Percentiles rank a stretch among this genome's conserved stretches.
These are phyloP conservation scores for Ceratocystis diversiconidia DNA, from an alignment of 2,329 filamentous ascomycete genomes.

Conservation along the genomic window DNA sequence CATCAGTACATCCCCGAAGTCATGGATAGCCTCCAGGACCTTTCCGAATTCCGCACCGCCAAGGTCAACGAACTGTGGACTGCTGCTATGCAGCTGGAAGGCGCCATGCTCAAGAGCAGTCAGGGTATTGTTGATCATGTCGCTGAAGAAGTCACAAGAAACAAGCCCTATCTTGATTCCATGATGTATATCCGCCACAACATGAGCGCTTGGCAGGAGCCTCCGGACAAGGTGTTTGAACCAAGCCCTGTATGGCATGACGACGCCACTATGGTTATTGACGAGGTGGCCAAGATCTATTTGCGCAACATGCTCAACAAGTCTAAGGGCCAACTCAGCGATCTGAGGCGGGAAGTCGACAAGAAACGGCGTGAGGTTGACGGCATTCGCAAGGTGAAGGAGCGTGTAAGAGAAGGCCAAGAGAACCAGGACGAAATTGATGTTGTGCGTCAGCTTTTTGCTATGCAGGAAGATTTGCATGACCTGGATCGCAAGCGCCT, in stretches of 20 bases:
- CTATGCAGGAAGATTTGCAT: conserved; percentile 71
- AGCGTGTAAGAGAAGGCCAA: conserved; percentile 64
- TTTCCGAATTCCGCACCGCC: conserved; percentile 74
- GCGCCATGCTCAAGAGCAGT: conserved; percentile 61
- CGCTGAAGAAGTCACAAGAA: conserved; percentile 68
- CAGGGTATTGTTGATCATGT: conserved; percentile 58
- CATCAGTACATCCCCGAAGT: conserved; percentile 92
- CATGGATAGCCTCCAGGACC: conserved; percentile 82
- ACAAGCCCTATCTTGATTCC: conserved; percentile 77
- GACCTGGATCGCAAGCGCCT: conserved; percentile 70
- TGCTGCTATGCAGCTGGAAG: conserved; percentile 64
- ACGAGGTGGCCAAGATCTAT: conserved; percentile 79
- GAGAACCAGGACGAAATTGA: conserved; percentile 84
- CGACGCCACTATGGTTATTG: conserved; percentile 70
- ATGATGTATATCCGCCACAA: conserved; percentile 98
- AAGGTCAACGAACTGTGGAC: conserved; percentile 81
- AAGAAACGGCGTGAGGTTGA: conserved; percentile 80
- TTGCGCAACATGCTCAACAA: conserved; percentile 83
- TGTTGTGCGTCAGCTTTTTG: conserved; percentile 69
- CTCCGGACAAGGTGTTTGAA: conserved; percentile 72
- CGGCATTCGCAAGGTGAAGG: conserved; percentile 54
- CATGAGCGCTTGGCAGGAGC: conserved; percentile 66
- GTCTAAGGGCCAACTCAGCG: conserved; percentile 70
- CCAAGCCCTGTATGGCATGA: conserved; percentile 96
- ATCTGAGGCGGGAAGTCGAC: conserved; percentile 70